phyloP scores from a whole-genome alignment of 345 rosid species.

The Boechera retrofracta region DNA sequence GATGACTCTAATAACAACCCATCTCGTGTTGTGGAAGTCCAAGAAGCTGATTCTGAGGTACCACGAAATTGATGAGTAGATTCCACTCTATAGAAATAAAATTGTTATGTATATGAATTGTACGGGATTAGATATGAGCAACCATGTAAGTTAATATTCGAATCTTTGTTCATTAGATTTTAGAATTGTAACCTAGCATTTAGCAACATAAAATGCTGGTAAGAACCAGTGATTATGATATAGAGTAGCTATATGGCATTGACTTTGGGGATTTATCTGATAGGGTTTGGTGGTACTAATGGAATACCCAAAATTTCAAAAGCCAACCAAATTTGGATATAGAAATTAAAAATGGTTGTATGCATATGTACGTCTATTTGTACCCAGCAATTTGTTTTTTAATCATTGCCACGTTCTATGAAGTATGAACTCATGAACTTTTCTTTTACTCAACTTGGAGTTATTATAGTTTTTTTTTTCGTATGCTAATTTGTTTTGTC shows the following conservation, averaged over 20 bases:
- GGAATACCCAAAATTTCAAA: background rate
- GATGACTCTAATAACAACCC: slow-evolving; percentile 47
- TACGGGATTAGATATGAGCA: slow-evolving; percentile 12
- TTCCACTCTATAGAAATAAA: slow-evolving; percentile 17
- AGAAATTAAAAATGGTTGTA: no score
- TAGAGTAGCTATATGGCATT: background rate
- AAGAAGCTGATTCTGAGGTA: slow-evolving; percentile 39
- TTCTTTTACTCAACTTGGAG: slow-evolving; percentile 34
- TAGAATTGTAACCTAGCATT: background rate
- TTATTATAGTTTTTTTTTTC: no score
- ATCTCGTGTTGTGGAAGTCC: slow-evolving; percentile 34
- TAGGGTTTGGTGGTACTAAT: slow-evolving; percentile 1
- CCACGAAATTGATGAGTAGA: slow-evolving; percentile 29
- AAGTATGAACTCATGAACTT: slow-evolving; percentile 29
- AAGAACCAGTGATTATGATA: no score
- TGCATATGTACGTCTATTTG: slow-evolving; percentile 1
- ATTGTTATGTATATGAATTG: slow-evolving; percentile 19
- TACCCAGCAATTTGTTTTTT: background rate
- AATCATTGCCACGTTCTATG: slow-evolving; percentile 35
- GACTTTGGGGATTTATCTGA: slow-evolving; percentile 8
- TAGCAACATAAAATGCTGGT: no score
- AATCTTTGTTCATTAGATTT: slow-evolving; percentile 6
- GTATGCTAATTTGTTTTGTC: slow-evolving; percentile 26
- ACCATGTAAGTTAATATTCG: slow-evolving; percentile 19
- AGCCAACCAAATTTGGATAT: slow-evolving; percentile 6